A percentile compares a stretch with the other conserved stretches of the same genome.
These are phyloP conservation scores for Eimeria maxima DNA, from an alignment of 169 alveolate genomes.

Conservation along the genomic window DNA sequence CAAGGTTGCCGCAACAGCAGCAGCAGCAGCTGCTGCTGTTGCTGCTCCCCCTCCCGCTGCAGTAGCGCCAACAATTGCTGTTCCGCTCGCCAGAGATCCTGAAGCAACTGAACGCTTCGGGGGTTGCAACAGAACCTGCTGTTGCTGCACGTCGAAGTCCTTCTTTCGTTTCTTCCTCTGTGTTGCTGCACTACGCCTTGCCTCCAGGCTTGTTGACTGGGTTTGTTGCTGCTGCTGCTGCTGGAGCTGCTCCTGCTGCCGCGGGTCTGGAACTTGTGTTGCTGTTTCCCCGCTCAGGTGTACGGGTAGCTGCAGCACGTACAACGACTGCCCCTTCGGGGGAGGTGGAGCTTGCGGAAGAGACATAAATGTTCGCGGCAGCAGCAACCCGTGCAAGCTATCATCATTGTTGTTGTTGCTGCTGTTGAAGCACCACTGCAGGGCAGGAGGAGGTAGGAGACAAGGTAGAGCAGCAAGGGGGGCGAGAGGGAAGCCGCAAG, in stretches of 20 bases:
- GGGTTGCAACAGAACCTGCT: conserved; percentile 41
- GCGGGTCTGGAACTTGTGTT: not conserved
- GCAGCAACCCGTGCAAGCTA: not conserved
- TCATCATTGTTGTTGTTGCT: not conserved
- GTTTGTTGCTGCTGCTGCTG: conserved; percentile 49
- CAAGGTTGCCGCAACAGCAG: conserved; percentile 35
- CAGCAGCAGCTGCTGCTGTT: conserved; percentile 50
- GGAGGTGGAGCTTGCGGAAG: conserved; percentile 51
- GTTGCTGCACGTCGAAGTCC: conserved; percentile 38
- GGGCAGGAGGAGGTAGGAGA: conserved; percentile 8
- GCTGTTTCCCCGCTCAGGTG: conserved; percentile 6
- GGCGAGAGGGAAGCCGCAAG: conserved; percentile 65
- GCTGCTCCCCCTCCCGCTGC: conserved; percentile 43
- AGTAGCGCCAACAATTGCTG: not conserved
- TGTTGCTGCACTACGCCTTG: conserved; percentile 33
- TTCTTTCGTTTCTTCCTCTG: conserved; percentile 22
- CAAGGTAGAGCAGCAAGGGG: conserved; percentile 35
- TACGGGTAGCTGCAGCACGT: conserved; percentile 67
- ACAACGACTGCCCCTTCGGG: not conserved
- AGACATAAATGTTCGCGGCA: conserved; percentile 16
- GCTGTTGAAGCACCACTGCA: conserved; percentile 11
- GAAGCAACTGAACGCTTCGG: not conserved
- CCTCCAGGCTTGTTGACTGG: not conserved
- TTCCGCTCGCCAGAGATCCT: not conserved
- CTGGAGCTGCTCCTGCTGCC: conserved; percentile 36